Base-by-base conservation (phyloP, 2,329 filamentous ascomycete species). In the Xylariaceae sp. region DNA sequence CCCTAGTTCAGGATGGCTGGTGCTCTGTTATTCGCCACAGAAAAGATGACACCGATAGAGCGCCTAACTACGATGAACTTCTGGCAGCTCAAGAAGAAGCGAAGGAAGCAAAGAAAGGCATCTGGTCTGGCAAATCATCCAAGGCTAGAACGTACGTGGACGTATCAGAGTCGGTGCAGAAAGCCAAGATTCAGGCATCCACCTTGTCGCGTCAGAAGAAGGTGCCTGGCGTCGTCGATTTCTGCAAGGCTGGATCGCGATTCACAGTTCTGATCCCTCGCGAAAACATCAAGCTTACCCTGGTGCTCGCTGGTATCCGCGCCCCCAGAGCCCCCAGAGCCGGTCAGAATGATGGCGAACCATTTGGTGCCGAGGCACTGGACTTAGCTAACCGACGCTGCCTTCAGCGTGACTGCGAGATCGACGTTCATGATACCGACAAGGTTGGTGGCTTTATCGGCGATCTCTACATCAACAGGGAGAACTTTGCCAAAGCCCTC, bases 391-490 rank as follows among this genome's bases (percentile, higher is more conserved):
- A 90, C 72, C 87, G 84, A 64, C 84, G 92, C 52, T 91, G 88
- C 74, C 88, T 91, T 77, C 94, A 99, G 76, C 87, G 94, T 49
- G 94, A 99, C 71, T 92, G 94, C 45, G 93, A 97, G 72, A 89
- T 99, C 53, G 92, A 99, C 63, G 88, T 99, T 17, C 86, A 96
- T 69, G 91, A 92, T 64, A 89, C 90, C 61, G 94, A 99, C 79
- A 97, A 97, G 78, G 87, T 94, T 22, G 94, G 94, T 63, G 94
- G 94, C 36, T 99, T 99, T 77, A 97, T 99, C 61, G 94, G 94
- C 50, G 89, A 90, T 13, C 79, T 99, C 19, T 97, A 91, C 71
- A 83, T 99, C 69, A 93, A 91, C 77, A 89, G 92, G 48, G 93
- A 97, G 73, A 97, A 89, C 75, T 96, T 99, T 67, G 90, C 92